These are phyloP conservation scores for Sordariomycetes sp. DNA, from an alignment of 2,329 filamentous ascomycete genomes.

Conservation along the genomic window DNA sequence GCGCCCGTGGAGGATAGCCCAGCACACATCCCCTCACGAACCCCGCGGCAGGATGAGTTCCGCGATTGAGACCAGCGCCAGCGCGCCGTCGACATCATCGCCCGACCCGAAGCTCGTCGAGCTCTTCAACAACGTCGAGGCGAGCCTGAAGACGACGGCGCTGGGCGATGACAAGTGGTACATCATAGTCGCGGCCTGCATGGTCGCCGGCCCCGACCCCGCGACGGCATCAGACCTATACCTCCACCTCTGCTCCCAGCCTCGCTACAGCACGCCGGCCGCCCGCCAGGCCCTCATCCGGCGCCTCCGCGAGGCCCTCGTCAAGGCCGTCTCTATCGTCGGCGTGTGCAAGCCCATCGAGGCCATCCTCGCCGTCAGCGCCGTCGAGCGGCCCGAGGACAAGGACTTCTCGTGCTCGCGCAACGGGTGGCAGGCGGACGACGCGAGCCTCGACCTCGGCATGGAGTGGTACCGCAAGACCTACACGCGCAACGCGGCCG, in stretches of 20 bases:
- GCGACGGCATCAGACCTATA: constrained; percentile 42
- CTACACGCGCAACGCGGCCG: constrained; percentile 36
- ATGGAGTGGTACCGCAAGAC: constrained; percentile 44
- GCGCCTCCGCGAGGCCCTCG: constrained; percentile 43
- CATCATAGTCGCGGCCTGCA: constrained; percentile 6
- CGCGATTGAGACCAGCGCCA: background rate
- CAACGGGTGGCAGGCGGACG: constrained; percentile 47
- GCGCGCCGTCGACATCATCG: background rate
- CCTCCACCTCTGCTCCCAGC: constrained; percentile 38
- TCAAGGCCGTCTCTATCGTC: constrained; percentile 47
- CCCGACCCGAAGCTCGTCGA: background rate
- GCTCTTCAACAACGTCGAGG: constrained; percentile 8
- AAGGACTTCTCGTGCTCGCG: constrained; percentile 43
- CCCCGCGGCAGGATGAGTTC: background rate
- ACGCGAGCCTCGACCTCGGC: constrained; percentile 40
- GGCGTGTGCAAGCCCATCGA: constrained; percentile 55
- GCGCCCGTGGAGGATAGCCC: no score
- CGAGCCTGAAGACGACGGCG: constrained; percentile 3
- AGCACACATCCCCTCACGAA: no score
- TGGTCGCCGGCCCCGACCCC: constrained; percentile 18
- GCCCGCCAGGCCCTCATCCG: constrained; percentile 36
- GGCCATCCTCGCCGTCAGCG: constrained; percentile 43
- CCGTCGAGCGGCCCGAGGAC: constrained; percentile 40
- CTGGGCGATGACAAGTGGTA: constrained; percentile 9
- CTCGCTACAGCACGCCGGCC: constrained; percentile 28